These are phyloP conservation scores for Tillandsia leiboldiana DNA, from an alignment of 176 grass and related monocot genomes.

Conservation along the genomic window DNA sequence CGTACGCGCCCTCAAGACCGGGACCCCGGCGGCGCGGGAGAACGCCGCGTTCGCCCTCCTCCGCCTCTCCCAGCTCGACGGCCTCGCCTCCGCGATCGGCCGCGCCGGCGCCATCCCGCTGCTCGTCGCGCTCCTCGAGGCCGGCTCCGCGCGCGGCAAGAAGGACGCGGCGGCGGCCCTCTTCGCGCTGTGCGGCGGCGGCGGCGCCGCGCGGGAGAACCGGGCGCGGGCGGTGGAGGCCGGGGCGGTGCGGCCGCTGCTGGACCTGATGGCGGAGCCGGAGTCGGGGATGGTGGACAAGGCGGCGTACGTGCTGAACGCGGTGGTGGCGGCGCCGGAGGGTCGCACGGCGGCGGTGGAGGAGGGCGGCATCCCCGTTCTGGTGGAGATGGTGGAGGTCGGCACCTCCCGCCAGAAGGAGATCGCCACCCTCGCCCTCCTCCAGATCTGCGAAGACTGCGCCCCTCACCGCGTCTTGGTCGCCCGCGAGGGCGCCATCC, in stretches of 20 bases:
- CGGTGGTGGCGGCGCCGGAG: conserved; percentile 33
- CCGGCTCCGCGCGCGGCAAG: conserved; percentile 57
- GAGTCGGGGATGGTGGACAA: conserved; percentile 92
- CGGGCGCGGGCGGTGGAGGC: conserved; percentile 44
- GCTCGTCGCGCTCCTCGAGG: conserved; percentile 66
- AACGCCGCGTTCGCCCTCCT: conserved; percentile 79
- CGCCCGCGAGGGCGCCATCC: conserved; percentile 81
- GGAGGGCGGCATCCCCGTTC: conserved; percentile 62
- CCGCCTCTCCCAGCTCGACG: conserved; percentile 54
- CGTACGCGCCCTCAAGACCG: conserved; percentile 56
- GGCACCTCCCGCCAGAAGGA: conserved; percentile 61
- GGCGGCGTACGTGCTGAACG: conserved; percentile 71
- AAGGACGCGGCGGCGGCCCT: conserved; percentile 88
- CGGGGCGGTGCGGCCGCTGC: conserved; percentile 43
- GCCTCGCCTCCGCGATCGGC: conserved; percentile 43
- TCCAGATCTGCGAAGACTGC: conserved; percentile 85
- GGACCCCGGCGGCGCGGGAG: conserved; percentile 53
- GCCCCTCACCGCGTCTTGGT: conserved; percentile 60
- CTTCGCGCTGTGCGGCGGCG: conserved; percentile 52
- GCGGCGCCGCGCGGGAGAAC: conserved; percentile 39
- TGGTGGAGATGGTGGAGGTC: conserved; percentile 91
- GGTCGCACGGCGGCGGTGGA: conserved; percentile 51
- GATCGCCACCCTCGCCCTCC: conserved; percentile 55
- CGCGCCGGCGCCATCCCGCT: conserved; percentile 58
- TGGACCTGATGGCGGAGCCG: conserved; percentile 85